Conservation (phyloP, 75 land plant genomes). For the Isoetes taiwanensis region DNA sequence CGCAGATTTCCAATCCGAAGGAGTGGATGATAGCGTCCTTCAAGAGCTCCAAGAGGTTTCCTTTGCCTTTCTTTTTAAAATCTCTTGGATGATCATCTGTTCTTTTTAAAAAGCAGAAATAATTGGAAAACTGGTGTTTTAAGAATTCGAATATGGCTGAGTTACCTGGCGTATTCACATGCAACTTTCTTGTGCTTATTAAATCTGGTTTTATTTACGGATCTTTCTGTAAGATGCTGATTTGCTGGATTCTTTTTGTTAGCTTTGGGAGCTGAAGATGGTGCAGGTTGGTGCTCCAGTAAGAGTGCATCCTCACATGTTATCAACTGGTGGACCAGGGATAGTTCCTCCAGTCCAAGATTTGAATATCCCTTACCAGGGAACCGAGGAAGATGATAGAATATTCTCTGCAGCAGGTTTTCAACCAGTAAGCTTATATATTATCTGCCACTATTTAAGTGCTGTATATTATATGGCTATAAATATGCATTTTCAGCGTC, state of each 20-base stretch:
- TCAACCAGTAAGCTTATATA: no score
- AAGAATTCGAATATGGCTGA: no score
- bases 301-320: conserved; percentile 27
- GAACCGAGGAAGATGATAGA: not conserved
- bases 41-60: not conserved
- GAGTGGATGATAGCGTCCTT: not conserved
- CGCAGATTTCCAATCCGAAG: conserved; percentile 1
- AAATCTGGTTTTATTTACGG: no score
- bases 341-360: conserved; percentile 1
- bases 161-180: no score
- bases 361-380: conserved; percentile 4
- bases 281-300: not conserved
- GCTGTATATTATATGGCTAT: not conserved
- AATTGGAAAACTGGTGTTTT: no score
- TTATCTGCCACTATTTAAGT: not conserved
- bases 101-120: no score
- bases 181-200: no score
- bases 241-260: not conserved
- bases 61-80: not conserved
- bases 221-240: no score
- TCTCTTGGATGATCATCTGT: not conserved
- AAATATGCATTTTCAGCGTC: not conserved
- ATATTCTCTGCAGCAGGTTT: no score
- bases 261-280: conserved; percentile 8
- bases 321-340: no score